These are phyloP conservation scores for Hsuehochloa calcarea DNA, from an alignment of 176 grass and related monocot genomes.

Conservation along the genomic window DNA sequence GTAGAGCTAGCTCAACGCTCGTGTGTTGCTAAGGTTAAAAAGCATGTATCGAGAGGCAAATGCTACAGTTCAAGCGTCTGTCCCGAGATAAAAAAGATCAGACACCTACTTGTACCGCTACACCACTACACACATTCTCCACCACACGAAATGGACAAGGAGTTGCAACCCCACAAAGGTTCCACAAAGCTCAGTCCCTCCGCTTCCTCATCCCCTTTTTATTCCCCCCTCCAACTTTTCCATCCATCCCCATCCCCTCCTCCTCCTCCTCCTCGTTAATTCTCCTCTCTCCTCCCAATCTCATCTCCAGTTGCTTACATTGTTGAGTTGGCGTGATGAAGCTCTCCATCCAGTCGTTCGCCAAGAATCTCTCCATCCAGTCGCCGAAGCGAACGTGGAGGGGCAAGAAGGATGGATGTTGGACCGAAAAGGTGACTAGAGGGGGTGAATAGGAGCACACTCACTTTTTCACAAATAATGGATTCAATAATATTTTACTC, in stretches of 20 bases:
- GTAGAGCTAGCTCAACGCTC: too few relatives aligned
- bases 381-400: slow-evolving; percentile 39
- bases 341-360: slow-evolving; percentile 60
- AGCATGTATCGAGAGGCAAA: too few relatives aligned
- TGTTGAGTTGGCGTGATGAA: slow-evolving; percentile 44
- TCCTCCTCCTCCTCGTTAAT: too few relatives aligned
- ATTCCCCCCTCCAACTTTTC: not conserved
- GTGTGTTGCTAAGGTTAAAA: too few relatives aligned
- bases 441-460: too few relatives aligned
- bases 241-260: not conserved
- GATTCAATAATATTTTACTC: too few relatives aligned
- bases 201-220: slow-evolving; percentile 27
- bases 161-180: slow-evolving; percentile 30
- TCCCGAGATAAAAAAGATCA: too few relatives aligned
- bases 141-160: not conserved
- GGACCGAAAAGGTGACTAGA: too few relatives aligned
- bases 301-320: not conserved
- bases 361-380: slow-evolving; percentile 47
- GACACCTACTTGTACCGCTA: too few relatives aligned
- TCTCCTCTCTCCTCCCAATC: not conserved
- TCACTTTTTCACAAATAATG: too few relatives aligned
- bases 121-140: too few relatives aligned
- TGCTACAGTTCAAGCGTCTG: too few relatives aligned
- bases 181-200: slow-evolving; percentile 66
- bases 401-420: not conserved